Percentiles rank a stretch among this genome's conserved stretches.
Conservation (phyloP, 108 stramenopile genomes). For the Mediolabrus comicus region DNA sequence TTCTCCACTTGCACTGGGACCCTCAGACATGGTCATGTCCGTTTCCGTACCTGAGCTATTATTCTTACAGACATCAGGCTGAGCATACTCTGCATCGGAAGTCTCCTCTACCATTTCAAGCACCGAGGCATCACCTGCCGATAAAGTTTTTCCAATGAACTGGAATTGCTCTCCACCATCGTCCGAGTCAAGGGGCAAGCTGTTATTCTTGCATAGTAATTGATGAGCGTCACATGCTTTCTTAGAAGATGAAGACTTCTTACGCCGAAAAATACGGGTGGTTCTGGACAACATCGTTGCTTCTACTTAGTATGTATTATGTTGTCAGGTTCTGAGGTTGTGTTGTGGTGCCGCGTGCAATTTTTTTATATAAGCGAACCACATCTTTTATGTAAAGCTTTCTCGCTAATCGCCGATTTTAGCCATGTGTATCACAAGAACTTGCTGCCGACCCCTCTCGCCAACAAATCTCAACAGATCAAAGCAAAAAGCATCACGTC, state of each 20-base stretch:
- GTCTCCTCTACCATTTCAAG: background rate
- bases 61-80: background rate
- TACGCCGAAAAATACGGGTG: background rate
- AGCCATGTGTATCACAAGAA: too few relatives aligned
- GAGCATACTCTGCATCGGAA: background rate
- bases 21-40: background rate
- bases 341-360: too few relatives aligned
- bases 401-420: too few relatives aligned
- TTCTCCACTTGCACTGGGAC: background rate
- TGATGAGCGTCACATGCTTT: background rate
- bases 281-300: background rate
- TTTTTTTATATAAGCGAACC: too few relatives aligned
- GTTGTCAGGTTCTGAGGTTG: too few relatives aligned
- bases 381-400: too few relatives aligned
- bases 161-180: background rate
- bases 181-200: too few relatives aligned
- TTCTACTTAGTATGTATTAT: too few relatives aligned
- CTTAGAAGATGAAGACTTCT: background rate
- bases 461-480: too few relatives aligned
- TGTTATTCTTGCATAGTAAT: background rate
- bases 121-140: background rate
- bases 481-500: too few relatives aligned
- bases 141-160: background rate
- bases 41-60: background rate
- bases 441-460: too few relatives aligned